Conservation (phyloP, 2,329 filamentous ascomycete species). For the Allantophomopsis cytisporea region DNA sequence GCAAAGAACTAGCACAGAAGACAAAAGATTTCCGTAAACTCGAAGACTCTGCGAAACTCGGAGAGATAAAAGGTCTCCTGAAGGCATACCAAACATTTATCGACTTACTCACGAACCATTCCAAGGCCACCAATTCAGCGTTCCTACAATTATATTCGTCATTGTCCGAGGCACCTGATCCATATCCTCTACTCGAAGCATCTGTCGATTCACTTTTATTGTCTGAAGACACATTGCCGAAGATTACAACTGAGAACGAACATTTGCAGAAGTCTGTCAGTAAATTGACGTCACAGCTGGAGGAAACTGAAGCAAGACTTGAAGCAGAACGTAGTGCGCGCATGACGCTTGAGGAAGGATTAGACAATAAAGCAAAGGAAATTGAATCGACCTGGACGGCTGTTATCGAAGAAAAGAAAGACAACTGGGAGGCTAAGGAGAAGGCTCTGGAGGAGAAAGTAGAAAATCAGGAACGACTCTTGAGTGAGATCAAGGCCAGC, state of each 20-base stretch:
- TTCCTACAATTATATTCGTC: conserved; percentile 90
- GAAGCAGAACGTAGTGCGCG: conserved; percentile 63
- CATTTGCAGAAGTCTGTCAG: conserved; percentile 70
- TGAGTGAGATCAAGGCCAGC: conserved; percentile 92
- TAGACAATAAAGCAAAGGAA: conserved; percentile 75
- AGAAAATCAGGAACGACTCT: conserved; percentile 79
- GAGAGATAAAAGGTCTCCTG: conserved; percentile 77
- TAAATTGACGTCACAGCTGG: conserved; percentile 65
- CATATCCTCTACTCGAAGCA: conserved; percentile 89
- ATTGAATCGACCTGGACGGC: conserved; percentile 83
- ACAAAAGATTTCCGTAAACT: conserved; percentile 96
- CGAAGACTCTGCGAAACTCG: conserved; percentile 75
- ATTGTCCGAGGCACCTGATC: conserved; percentile 89
- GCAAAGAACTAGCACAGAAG: conserved; percentile 96
- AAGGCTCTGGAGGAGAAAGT: conserved; percentile 83
- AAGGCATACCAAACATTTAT: conserved; percentile 98
- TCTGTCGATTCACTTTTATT: conserved; percentile 89
- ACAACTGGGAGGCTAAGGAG: conserved; percentile 94
- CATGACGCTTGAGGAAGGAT: conserved; percentile 60
- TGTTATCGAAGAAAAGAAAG: conserved; percentile 82
- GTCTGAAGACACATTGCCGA: conserved; percentile 84
- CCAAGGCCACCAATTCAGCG: conserved; percentile 83
- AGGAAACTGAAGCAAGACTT: conserved; percentile 69
- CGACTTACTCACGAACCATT: conserved; percentile 89
- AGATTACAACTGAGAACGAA: conserved; percentile 76